Base-by-base conservation (phyloP, 495 filamentous ascomycete genomes). In the Immersiella caudata region DNA sequence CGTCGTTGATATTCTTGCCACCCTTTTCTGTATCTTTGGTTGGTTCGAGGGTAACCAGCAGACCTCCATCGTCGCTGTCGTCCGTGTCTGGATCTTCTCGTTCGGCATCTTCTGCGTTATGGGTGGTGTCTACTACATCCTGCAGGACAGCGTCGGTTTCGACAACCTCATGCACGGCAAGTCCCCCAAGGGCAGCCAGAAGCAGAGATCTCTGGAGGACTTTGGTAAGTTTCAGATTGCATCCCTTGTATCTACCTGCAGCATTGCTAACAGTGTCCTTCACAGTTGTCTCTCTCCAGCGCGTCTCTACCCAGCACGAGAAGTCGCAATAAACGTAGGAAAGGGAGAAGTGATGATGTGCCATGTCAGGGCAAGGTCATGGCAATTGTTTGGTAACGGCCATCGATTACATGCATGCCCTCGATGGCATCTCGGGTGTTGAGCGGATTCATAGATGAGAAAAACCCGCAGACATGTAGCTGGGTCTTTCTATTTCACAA, bases 141-240 rank as follows among this genome's bases (percentile, higher is more conserved):
- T 96, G 70, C 89, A 92, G 72, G 88, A 87, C 77, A 92, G 88
- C 73, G 75, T 81, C 36, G 86, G 86, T 55, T 96, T 96, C 79
- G 91, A 96, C 80, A 93, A 94, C 83, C 83, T 96, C 67, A 94
- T 96, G 91, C 92, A 96, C 79, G 91, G 93, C 75, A 93, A 92
- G 83, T 87, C 86, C 65, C 87, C 86, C 59, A 90, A 91, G 81
- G 89, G 88, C 77, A 88, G 86, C 76, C 82, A 85, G 69, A 91
- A 89, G 80, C 89, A 94, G 81, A 83, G 90, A 64, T 88, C 86
- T 1, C 79, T 92, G 67, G 93, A 97, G 81, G 93, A 97, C 78
- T 94, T 96, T 69, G 84, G 63, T 65, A 86, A 86, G 89, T 84
- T 70, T 54, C 40, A 46, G 5, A 46, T 67, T 51, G 6, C 40